These are phyloP conservation scores for Eleusine coracana DNA, from an alignment of 176 grass and related monocot species.

Conservation along the genomic window DNA sequence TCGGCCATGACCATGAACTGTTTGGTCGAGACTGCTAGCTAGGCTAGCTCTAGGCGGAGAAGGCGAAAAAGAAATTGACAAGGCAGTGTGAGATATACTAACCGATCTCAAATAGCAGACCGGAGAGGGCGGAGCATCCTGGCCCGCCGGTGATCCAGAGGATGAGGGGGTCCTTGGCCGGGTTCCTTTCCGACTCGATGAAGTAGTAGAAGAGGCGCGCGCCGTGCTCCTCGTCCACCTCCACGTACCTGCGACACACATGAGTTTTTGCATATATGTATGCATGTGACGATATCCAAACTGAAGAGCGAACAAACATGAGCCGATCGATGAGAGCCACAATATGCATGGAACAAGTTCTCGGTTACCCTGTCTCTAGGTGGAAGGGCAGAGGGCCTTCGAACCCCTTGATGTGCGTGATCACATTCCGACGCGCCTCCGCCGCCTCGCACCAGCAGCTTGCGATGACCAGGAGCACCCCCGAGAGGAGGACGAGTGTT, in stretches of 20 bases:
- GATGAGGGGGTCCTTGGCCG: conserved; percentile 55
- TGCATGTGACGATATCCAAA: background rate
- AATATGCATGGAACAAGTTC: background rate
- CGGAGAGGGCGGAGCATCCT: conserved; percentile 62
- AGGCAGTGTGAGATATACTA: background rate
- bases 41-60: background rate
- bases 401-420: conserved; percentile 58
- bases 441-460: background rate
- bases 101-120: conserved; percentile 67
- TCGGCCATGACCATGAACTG: background rate
- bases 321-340: background rate
- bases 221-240: conserved; percentile 61
- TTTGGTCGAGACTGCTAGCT: background rate
- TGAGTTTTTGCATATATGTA: too few species aligned
- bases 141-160: conserved; percentile 73
- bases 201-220: conserved; percentile 70
- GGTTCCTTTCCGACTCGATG: conserved; percentile 60
- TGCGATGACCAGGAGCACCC: background rate
- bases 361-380: conserved; percentile 50
- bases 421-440: conserved; percentile 38
- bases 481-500: background rate
- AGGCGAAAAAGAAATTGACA: background rate
- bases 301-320: background rate
- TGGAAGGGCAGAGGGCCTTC: conserved; percentile 59
- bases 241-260: conserved; percentile 46